These are phyloP conservation scores for Corchorus olitorius DNA, from an alignment of 345 rosid species.

Conservation along the genomic window DNA sequence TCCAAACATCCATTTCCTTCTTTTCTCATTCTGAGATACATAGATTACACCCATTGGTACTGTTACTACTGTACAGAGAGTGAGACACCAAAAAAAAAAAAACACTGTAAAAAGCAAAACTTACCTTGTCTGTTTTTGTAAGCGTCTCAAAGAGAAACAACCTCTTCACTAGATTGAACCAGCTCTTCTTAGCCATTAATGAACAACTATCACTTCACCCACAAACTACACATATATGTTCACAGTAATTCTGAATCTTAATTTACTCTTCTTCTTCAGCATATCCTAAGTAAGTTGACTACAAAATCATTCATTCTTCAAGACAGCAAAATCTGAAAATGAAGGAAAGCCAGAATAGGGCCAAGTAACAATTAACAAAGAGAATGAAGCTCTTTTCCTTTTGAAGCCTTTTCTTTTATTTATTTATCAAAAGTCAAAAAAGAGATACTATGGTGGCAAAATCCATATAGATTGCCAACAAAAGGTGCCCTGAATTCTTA, in stretches of 20 bases:
- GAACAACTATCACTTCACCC: slow-evolving; percentile 35
- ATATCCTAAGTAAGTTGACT: neutral
- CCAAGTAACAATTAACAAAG: neutral
- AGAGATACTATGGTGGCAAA: slow-evolving; percentile 10
- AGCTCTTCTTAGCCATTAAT: slow-evolving; percentile 66
- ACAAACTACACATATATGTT: neutral
- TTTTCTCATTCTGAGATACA: slow-evolving; percentile 51
- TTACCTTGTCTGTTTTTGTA: slow-evolving; percentile 64
- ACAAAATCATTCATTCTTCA: neutral
- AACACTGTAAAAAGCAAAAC: neutral
- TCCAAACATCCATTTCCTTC: slow-evolving; percentile 75
- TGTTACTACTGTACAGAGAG: neutral
- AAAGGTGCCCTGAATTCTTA: slow-evolving; percentile 25
- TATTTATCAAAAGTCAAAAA: neutral
- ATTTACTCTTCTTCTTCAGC: neutral
- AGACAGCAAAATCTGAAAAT: neutral
- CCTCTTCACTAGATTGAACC: slow-evolving; percentile 70
- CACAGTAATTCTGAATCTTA: slow-evolving; percentile 2
- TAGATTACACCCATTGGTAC: neutral
- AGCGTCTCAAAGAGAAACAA: slow-evolving; percentile 59
- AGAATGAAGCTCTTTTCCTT: neutral
- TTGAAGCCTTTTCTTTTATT: neutral
- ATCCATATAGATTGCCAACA: slow-evolving; percentile 14
- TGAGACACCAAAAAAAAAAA: neutral
- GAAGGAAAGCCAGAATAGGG: neutral